Base-by-base conservation (phyloP, 495 filamentous ascomycete species). In the Podospora conica region DNA sequence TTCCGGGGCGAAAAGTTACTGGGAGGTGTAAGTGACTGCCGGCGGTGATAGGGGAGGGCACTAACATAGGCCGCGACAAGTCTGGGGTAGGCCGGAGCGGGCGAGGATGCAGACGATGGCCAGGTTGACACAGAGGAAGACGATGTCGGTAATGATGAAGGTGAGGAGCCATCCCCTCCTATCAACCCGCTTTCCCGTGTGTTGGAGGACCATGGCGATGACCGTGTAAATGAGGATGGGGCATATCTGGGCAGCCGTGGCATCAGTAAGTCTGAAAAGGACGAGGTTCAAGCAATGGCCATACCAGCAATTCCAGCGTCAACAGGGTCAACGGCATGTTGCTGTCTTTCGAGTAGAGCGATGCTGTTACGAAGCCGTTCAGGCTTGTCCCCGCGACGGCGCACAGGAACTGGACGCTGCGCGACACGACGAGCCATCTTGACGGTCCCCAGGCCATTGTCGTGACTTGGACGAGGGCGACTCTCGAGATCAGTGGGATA, bases 361-460 rank as follows among this genome's bases (percentile, higher is more conserved):
- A 67, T 22, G 72, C 70, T 3, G 78, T 68, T 28, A 78, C 56
- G 65, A 77, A 80, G 25, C 78, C 77, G 56, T 82, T 80, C 61
- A 78, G 65, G 21, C 61, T 68, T 21, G 68, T 67, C 15, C 70
- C 72, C 1, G 69, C 60, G 15, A 80, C 64, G 22, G 73, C 67
- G 2, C 66, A 73, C 29, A 68, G 15, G 22, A 77, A 58, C 68
- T 80, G 77, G 53, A 74, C 66, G 9, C 70, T 55, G 55, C 79
- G 70, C 63, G 68, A 66, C 33, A 75, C 65, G 18, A 71, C 66
- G 60, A 77, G 75, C 76, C 77, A 78, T 73, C 64, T 65, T 40
- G 75, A 69, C 24, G 69, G 62, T 55, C 64, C 53, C 76, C 69
- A 76, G 55, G 69, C 74, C 75, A 77, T 79, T 24, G 58, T 27